A percentile compares a stretch with the other conserved stretches of the same genome.
Evolutionary conservation across 495 filamentous ascomycete genomes (phyloP).

Genomic region (Daldinia childiae): DNA sequence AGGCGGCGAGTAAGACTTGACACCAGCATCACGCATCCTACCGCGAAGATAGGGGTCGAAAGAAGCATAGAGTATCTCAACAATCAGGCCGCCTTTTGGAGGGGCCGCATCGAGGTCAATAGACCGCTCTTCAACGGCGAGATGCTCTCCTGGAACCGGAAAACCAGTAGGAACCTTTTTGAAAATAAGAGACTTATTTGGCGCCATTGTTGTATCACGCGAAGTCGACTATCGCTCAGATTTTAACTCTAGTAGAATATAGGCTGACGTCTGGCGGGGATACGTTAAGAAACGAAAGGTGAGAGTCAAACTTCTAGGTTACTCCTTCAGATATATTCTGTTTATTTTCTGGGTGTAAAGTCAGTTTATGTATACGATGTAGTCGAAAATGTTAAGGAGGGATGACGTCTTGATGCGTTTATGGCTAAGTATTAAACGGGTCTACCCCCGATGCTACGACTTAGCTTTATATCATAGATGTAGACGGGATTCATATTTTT

Average conservation of each 20-base stretch:
- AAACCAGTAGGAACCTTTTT: conserved; percentile 72
- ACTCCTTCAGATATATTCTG: neutral
- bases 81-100: conserved; percentile 73
- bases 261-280: neutral
- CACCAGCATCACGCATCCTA: conserved; percentile 59
- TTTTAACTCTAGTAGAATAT: neutral
- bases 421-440: conserved; percentile 4
- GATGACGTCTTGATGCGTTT: conserved; percentile 16
- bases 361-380: neutral
- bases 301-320: neutral
- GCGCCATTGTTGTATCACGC: conserved; percentile 48
- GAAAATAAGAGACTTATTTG: conserved; percentile 87
- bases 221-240: neutral
- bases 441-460: neutral
- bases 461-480: neutral
- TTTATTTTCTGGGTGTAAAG: neutral
- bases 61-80: conserved; percentile 79
- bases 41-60: conserved; percentile 92
- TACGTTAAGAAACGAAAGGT: neutral
- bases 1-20: conserved; percentile 71
- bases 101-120: conserved; percentile 73
- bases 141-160: conserved; percentile 77
- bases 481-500: neutral
- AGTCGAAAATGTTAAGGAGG: neutral
- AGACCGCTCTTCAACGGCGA: conserved; percentile 70